Base-by-base conservation (phyloP, 495 filamentous ascomycete species). In the Saxophila tyrrhenica region DNA sequence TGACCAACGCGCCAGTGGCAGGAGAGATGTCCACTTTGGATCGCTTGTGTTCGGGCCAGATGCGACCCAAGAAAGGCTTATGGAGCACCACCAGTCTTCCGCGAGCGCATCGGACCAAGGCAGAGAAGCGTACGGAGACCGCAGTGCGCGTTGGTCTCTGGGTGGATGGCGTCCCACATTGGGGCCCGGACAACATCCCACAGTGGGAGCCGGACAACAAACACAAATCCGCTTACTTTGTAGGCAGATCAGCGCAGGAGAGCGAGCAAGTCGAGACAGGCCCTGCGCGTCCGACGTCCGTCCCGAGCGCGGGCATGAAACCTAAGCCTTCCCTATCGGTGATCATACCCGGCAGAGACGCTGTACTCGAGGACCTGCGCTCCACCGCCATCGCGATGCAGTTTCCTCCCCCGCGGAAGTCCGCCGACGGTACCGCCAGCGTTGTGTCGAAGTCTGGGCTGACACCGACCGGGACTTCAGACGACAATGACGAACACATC, bases 121-220 rank as follows among this genome's bases (percentile, higher is more conserved):
- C 57, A 32, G 22, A 45, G 39, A 58, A 51, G 21, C 61, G 50
- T 49, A 51, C 25, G 22, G 55, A 43, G 25, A 62, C 1, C 25
- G 47, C 25, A 52, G 50, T 20, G 22, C 58, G 54, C 10, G 66
- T 70, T 50, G 67, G 67, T 5, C 35, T 64, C 2, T 70, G 67
- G 62, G 65, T 56, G 52, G 51, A 66, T 51, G 67, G 67, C 25
- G 51, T 53, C 3, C 49, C 61, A 25, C 58, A 65, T 8, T 70
- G 66, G 66, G 64, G 67, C 20, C 7, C 5, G 5, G 29, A 35
- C 13, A 35, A 35, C 13, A n/a, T n/a, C n/a, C n/a, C n/a, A n/a
- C n/a, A n/a, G n/a, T n/a, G n/a, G n/a, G n/a, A n/a, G n/a, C n/a
- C n/a, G n/a, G 51, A 59, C 1, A 51, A 50, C 15, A 5, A 22